Conservation (phyloP, 1,284 basidiomycete genomes). For the Tremellales sp. region DNA sequence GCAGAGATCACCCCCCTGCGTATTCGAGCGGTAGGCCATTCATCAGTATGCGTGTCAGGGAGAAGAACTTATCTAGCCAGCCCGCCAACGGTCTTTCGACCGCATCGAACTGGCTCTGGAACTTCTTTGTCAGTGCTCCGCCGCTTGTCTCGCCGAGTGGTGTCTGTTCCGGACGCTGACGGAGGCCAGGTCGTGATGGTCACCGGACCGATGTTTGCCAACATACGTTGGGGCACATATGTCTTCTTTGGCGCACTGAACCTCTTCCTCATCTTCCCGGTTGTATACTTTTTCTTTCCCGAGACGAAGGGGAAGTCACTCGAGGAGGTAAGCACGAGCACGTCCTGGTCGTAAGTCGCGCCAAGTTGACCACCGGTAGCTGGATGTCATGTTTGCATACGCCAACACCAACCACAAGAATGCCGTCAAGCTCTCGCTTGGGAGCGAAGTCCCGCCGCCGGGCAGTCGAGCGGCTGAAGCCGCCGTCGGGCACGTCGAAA, state of each 20-base stretch:
- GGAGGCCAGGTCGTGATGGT: slow-evolving; percentile 20
- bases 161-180: background rate
- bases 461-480: background rate
- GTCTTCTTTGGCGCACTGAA: slow-evolving; percentile 39
- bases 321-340: slow-evolving; percentile 21
- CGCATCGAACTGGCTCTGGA: slow-evolving; percentile 55
- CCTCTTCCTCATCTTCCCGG: slow-evolving; percentile 33
- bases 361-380: slow-evolving; percentile 1
- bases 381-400: slow-evolving; percentile 37
- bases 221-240: slow-evolving; percentile 40
- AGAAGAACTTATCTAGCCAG: background rate
- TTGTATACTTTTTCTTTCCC: slow-evolving; percentile 25
- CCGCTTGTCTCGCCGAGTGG: slow-evolving; percentile 5
- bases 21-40: slow-evolving; percentile 52
- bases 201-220: slow-evolving; percentile 37
- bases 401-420: slow-evolving; percentile 20
- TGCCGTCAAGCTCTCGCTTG: slow-evolving; percentile 25
- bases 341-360: background rate
- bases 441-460: slow-evolving; percentile 20
- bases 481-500: background rate
- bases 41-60: background rate
- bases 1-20: slow-evolving; percentile 49
- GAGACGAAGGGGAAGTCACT: slow-evolving; percentile 31
- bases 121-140: slow-evolving; percentile 29
- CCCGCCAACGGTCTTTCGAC: slow-evolving; percentile 66